These are phyloP conservation scores for Buddleja alternifolia DNA, from an alignment of 257 asterid species.

Conservation along the genomic window DNA sequence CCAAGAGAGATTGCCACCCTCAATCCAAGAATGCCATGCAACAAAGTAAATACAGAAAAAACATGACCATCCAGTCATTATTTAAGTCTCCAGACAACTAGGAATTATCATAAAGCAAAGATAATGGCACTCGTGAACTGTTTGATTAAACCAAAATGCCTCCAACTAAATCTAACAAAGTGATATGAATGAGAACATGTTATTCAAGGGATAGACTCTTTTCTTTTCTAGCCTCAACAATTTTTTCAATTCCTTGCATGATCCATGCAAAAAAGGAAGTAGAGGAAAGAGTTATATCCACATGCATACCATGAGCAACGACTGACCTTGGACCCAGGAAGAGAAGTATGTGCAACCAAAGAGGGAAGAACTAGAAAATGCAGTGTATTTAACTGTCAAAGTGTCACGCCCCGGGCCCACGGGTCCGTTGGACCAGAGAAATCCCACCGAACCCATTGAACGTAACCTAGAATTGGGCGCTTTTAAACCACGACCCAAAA, in stretches of 20 bases:
- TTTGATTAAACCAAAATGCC: too few relatives aligned
- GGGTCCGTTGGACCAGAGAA: too few relatives aligned
- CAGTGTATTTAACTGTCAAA: too few relatives aligned
- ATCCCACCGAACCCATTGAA: too few relatives aligned
- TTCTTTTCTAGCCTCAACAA: too few relatives aligned
- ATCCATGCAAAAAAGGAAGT: neutral
- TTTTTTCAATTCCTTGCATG: neutral
- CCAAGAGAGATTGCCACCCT: neutral
- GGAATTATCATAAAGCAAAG: neutral
- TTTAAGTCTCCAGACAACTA: conserved; percentile 8
- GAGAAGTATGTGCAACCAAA: neutral
- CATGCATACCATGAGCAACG: neutral
- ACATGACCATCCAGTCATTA: neutral
- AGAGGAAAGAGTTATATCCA: neutral
- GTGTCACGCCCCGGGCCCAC: too few relatives aligned
- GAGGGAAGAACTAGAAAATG: neutral
- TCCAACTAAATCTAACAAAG: too few relatives aligned
- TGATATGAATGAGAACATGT: too few relatives aligned
- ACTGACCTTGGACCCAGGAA: neutral
- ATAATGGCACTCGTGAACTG: too few relatives aligned
- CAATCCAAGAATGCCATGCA: neutral
- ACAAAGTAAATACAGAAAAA: neutral
- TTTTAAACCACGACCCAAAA: too few relatives aligned
- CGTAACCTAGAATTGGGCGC: too few relatives aligned
- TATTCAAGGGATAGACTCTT: too few relatives aligned